These are phyloP conservation scores for Orbilia blumenaviensis DNA, from an alignment of 2,329 filamentous ascomycete species.

Conservation along the genomic window DNA sequence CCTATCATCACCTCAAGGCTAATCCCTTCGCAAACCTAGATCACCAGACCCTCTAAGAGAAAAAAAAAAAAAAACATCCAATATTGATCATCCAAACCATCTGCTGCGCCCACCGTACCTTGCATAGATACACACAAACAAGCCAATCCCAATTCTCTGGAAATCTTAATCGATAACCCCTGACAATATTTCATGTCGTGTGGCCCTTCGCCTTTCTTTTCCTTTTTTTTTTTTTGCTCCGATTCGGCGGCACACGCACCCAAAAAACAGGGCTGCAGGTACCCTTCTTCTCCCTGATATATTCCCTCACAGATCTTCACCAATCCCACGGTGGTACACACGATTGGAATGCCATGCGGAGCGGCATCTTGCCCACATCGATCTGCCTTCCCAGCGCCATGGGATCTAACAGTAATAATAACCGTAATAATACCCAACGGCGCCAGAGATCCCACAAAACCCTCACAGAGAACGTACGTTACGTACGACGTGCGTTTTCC, in stretches of 20 bases:
- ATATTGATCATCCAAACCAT: too few relatives aligned
- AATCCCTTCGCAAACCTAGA: background rate
- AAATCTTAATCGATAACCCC: constrained; percentile 4
- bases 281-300: background rate
- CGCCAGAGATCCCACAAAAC: too few relatives aligned
- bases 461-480: too few relatives aligned
- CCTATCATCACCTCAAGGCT: background rate
- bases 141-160: background rate
- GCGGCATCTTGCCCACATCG: background rate
- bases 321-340: constrained; percentile 23
- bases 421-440: too few relatives aligned
- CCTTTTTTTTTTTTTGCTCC: constrained; percentile 29
- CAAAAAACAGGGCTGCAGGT: constrained; percentile 14
- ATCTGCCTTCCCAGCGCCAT: background rate
- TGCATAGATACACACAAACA: constrained; percentile 27
- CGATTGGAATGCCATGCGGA: constrained; percentile 3
- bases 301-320: background rate
- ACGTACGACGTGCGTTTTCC: background rate
- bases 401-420: too few relatives aligned
- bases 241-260: constrained; percentile 35
- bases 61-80: background rate
- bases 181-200: constrained; percentile 10
- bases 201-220: constrained; percentile 10
- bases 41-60: background rate
- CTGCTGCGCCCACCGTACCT: background rate